Percentiles rank a stretch among this genome's conserved stretches.
phyloP scores from a whole-genome alignment of 441 rosid species.

The Adansonia rubrostipa region DNA sequence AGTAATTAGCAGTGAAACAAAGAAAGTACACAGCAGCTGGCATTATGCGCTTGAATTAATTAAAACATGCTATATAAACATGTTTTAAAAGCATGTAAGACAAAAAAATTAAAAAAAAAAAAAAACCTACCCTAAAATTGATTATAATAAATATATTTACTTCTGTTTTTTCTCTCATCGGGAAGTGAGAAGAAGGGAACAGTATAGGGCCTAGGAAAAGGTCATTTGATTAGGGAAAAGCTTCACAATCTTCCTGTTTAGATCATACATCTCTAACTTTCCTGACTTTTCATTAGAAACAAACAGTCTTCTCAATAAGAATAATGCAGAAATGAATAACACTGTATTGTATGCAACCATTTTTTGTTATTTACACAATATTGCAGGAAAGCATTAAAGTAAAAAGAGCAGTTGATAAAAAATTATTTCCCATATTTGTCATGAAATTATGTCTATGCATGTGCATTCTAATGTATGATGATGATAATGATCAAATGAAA shows the following conservation, averaged over 20 bases:
- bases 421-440: constrained; percentile 39
- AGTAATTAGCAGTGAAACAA: constrained; percentile 23
- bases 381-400: constrained; percentile 34
- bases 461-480: constrained; percentile 28
- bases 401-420: constrained; percentile 27
- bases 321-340: background rate
- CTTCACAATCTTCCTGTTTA: constrained; percentile 35
- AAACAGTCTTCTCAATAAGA: constrained; percentile 3
- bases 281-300: constrained; percentile 13
- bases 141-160: background rate
- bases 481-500: constrained; percentile 24
- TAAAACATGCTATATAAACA: constrained; percentile 10
- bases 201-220: constrained; percentile 8
- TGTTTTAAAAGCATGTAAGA: constrained; percentile 5
- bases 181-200: constrained; percentile 32
- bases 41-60: constrained; percentile 23
- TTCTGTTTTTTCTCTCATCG: background rate
- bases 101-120: background rate
- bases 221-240: constrained; percentile 31
- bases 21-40: constrained; percentile 15
- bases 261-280: background rate
- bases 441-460: constrained; percentile 41
- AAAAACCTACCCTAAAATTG: background rate
- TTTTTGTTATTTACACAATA: background rate
- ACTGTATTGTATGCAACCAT: background rate